Percentiles rank a stretch among this genome's conserved stretches.
These are phyloP conservation scores for Spergularia bocconei DNA, from an alignment of 148 eudicot genomes.

Conservation along the genomic window DNA sequence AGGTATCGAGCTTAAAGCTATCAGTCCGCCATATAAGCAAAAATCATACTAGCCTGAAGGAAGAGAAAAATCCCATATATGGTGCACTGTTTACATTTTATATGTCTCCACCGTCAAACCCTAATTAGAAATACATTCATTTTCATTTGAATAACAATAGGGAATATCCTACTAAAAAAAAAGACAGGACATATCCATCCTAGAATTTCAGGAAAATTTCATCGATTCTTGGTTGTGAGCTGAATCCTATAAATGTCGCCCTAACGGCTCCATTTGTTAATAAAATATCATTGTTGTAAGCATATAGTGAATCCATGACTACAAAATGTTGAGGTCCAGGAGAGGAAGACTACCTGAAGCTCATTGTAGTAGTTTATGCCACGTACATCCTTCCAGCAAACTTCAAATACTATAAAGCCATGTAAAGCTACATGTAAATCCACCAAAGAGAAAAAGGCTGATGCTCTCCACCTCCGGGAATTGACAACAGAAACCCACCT, in stretches of 20 bases:
- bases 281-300: not conserved
- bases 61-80: not conserved
- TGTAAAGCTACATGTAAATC: conserved; percentile 73
- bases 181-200: not conserved
- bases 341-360: conserved; percentile 64
- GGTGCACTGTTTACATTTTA: no score
- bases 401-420: conserved; percentile 92
- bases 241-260: not conserved
- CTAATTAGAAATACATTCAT: not conserved
- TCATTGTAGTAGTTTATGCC: conserved; percentile 89
- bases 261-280: not conserved
- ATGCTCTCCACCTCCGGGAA: conserved; percentile 54
- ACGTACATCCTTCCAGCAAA: conserved; percentile 75
- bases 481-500: conserved; percentile 64
- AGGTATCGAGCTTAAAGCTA: not conserved
- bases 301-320: not conserved
- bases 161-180: no score
- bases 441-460: conserved; percentile 60
- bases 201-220: not conserved
- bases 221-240: not conserved
- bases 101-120: no score
- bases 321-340: not conserved
- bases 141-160: not conserved
- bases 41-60: not conserved
- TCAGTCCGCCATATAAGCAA: not conserved